Evolutionary conservation across 169 alveolate species (phyloP).

Genomic region (Besnoitia besnoiti): DNA sequence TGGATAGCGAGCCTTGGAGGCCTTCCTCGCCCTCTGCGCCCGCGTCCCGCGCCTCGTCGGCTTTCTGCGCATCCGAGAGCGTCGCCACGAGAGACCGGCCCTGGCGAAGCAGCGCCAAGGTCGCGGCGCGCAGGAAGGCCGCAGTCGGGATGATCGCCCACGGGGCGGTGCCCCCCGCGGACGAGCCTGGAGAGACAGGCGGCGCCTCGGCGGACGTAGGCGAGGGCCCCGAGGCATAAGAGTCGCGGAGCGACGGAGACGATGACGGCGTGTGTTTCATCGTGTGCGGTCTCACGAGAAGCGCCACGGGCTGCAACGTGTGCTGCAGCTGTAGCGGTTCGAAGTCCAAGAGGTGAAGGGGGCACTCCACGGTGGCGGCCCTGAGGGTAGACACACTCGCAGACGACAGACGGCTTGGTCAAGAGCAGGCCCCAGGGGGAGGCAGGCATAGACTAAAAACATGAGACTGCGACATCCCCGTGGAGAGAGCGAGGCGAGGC

Average conservation of each 20-base stretch:
- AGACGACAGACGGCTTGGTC: no score
- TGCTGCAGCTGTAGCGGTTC: slow-evolving; percentile 26
- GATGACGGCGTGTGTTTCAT: neutral
- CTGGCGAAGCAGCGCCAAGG: neutral
- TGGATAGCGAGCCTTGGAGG: neutral
- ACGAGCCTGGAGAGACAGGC: neutral
- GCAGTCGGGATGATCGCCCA: neutral
- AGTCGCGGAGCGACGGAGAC: neutral
- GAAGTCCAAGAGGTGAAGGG: slow-evolving; percentile 15
- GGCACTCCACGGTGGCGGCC: slow-evolving; percentile 36
- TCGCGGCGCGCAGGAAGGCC: slow-evolving; percentile 12
- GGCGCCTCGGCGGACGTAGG: neutral
- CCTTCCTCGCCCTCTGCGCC: neutral
- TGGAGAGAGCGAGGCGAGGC: no score
- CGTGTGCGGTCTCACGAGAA: neutral
- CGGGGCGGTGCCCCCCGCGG: neutral
- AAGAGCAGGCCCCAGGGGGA: no score
- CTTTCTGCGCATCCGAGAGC: neutral
- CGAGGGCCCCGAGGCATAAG: neutral
- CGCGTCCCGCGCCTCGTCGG: neutral
- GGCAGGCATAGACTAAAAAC: no score
- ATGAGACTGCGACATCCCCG: no score
- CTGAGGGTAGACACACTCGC: no score
- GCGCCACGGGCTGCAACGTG: slow-evolving; percentile 2
- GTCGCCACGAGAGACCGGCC: neutral